Conservation (phyloP, 768 basidiomycete genomes). For the Omphalotus guepiniiformis region DNA sequence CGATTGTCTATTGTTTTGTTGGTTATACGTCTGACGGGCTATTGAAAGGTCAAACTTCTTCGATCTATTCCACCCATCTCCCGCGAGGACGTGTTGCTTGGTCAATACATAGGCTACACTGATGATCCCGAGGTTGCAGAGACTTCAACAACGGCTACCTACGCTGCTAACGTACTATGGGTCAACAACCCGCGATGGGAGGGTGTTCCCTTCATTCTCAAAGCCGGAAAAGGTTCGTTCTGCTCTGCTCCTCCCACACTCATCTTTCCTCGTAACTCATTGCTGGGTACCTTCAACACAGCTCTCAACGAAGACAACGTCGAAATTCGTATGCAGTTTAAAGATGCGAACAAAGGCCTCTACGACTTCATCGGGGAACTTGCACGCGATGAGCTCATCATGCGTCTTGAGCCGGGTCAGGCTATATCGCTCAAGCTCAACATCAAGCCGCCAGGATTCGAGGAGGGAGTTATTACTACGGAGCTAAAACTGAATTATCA, state of each 20-base stretch:
- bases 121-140: slow-evolving; percentile 95
- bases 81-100: slow-evolving; percentile 76
- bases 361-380: slow-evolving; percentile 86
- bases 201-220: slow-evolving; percentile 96
- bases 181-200: slow-evolving; percentile 97
- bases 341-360: slow-evolving; percentile 93
- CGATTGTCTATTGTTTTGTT: not conserved
- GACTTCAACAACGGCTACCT: slow-evolving; percentile 90
- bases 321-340: slow-evolving; percentile 96
- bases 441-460: slow-evolving; percentile 89
- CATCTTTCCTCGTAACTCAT: not conserved
- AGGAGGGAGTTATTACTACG: slow-evolving; percentile 84
- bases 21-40: slow-evolving; percentile 11
- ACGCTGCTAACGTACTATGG: slow-evolving; percentile 83
- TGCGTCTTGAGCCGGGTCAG: slow-evolving; percentile 94
- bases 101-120: slow-evolving; percentile 95
- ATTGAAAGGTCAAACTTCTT: slow-evolving; percentile 87
- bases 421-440: slow-evolving; percentile 97
- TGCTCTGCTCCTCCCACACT: not conserved
- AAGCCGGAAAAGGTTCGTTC: slow-evolving; percentile 91
- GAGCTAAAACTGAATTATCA: slow-evolving; percentile 99
- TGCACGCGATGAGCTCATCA: slow-evolving; percentile 92
- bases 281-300: slow-evolving; percentile 27
- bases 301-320: slow-evolving; percentile 98
- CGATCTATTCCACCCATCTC: slow-evolving; percentile 83